Conservation (phyloP, 805 yeast species). For the Ogataea neopini region DNA sequence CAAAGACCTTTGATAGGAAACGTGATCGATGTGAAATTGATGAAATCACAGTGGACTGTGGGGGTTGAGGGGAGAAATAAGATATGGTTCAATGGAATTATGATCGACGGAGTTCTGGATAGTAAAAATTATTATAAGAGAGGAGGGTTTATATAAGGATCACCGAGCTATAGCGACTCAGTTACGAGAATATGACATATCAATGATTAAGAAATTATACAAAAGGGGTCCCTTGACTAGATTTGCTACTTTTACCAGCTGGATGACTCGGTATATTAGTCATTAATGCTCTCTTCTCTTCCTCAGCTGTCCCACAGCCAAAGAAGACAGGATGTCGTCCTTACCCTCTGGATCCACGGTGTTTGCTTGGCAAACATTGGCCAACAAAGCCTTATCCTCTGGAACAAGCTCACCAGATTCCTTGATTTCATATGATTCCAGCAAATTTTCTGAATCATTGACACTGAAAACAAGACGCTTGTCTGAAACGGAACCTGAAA, state of each 20-base stretch:
- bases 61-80: constrained; percentile 19
- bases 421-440: constrained; percentile 28
- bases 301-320: constrained; percentile 52
- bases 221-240: too few relatives aligned
- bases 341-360: constrained; percentile 37
- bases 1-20: constrained; percentile 32
- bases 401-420: constrained; percentile 26
- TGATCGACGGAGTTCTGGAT: constrained; percentile 33
- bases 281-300: constrained; percentile 67
- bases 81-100: constrained; percentile 30
- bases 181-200: too few relatives aligned
- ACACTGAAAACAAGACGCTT: constrained; percentile 30
- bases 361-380: constrained; percentile 36
- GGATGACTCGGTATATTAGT: too few relatives aligned
- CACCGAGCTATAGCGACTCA: background rate
- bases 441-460: constrained; percentile 22
- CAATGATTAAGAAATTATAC: too few relatives aligned
- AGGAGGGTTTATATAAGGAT: constrained; percentile 29
- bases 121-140: constrained; percentile 23
- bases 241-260: too few relatives aligned
- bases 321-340: constrained; percentile 52
- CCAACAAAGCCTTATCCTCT: constrained; percentile 27
- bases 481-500: constrained; percentile 28
- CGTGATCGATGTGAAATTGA: constrained; percentile 43
- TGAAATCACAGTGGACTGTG: constrained; percentile 45